A percentile compares a stretch with the other conserved stretches of the same genome.
Evolutionary conservation across 306 rosid species (phyloP).

Genomic region (Vicia sativa): DNA sequence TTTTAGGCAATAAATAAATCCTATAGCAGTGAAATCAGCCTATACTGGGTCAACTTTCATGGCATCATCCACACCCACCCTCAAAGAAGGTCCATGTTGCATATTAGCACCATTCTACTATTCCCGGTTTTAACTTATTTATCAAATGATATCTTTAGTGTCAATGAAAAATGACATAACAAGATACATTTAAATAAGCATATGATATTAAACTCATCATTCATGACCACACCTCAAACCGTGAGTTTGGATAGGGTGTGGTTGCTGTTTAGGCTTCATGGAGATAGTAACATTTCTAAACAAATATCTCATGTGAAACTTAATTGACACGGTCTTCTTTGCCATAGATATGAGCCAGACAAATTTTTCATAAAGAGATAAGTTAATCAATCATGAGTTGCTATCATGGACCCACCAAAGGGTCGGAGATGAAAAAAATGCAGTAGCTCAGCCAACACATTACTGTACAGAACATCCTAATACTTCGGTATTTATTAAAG

Average conservation of each 20-base stretch:
- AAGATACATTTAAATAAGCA: neutral
- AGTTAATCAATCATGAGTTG: conserved; percentile 3
- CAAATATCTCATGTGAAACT: conserved; percentile 18
- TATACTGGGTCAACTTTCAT: neutral
- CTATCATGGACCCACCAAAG: neutral
- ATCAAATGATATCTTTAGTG: neutral
- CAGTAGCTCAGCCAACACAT: neutral
- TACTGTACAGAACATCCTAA: conserved; percentile 30
- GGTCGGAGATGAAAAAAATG: neutral
- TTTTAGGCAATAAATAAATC: neutral
- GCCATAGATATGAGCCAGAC: conserved; percentile 11
- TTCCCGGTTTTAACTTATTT: neutral
- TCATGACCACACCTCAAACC: conserved; percentile 19
- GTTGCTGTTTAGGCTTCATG: neutral
- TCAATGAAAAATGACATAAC: neutral
- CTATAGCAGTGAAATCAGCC: neutral
- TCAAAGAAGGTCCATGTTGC: neutral
- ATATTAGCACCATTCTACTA: neutral
- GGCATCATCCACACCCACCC: neutral
- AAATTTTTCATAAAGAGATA: neutral
- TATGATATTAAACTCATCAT: neutral
- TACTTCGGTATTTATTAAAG: neutral
- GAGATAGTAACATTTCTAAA: conserved; percentile 8
- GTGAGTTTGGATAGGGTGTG: neutral
- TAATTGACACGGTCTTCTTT: neutral